Evolutionary conservation across 768 basidiomycete genomes (phyloP).

Genomic region (Ramaria sp.): DNA sequence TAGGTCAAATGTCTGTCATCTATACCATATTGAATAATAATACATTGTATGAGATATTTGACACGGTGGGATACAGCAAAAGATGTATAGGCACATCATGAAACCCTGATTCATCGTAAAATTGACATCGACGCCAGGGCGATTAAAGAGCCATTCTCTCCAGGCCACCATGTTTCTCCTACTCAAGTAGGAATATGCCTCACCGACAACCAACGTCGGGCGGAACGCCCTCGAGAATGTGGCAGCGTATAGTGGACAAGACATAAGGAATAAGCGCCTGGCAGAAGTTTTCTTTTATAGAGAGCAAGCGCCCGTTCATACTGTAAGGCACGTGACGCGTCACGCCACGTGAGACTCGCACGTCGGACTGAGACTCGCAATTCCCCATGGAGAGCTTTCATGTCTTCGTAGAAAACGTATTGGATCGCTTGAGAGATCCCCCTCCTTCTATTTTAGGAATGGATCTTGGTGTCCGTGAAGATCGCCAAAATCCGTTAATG

Average conservation of each 20-base stretch:
- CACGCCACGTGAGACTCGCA: no score
- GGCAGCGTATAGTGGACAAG: slow-evolving; percentile 31
- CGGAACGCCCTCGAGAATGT: slow-evolving; percentile 48
- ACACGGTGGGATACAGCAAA: background rate
- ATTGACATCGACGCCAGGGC: slow-evolving; percentile 50
- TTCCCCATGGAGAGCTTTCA: background rate
- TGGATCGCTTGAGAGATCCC: background rate
- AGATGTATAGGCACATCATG: slow-evolving; percentile 62
- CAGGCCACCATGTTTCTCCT: slow-evolving; percentile 29
- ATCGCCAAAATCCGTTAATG: slow-evolving; percentile 52
- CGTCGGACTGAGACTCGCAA: background rate
- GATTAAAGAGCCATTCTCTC: slow-evolving; percentile 68
- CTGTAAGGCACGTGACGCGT: no score
- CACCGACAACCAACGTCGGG: slow-evolving; percentile 37
- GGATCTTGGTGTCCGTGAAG: slow-evolving; percentile 44
- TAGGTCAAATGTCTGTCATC: no score
- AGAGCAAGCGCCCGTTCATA: no score
- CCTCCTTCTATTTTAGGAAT: slow-evolving; percentile 43
- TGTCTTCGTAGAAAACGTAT: background rate
- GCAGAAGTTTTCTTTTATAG: background rate
- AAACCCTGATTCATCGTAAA: slow-evolving; percentile 72
- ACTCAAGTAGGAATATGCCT: slow-evolving; percentile 19
- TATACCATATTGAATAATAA: no score
- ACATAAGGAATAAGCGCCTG: slow-evolving; percentile 10
- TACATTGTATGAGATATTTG: background rate